phyloP scores from a whole-genome alignment of 805 yeast species.

The Lachancea quebecensis region DNA sequence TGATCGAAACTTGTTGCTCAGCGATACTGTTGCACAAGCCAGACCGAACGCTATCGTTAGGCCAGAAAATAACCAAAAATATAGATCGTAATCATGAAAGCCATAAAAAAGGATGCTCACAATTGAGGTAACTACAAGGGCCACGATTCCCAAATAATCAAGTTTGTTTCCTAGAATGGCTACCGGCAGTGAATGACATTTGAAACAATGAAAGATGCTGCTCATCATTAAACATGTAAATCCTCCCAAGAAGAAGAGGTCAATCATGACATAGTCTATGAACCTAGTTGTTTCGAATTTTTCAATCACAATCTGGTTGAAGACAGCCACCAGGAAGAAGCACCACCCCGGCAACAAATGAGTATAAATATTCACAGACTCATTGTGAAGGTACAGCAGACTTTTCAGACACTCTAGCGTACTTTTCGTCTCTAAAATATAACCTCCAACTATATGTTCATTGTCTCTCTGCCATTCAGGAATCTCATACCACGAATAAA shows the following conservation, averaged over 20 bases:
- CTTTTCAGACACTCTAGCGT: constrained; percentile 40
- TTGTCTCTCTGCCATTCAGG: constrained; percentile 74
- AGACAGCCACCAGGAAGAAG: constrained; percentile 17
- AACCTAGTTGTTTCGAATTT: constrained; percentile 37
- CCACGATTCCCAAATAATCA: constrained; percentile 69
- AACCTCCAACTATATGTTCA: constrained; percentile 55
- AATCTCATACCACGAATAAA: constrained; percentile 40
- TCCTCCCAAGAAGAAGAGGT: constrained; percentile 44
- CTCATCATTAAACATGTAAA: constrained; percentile 55
- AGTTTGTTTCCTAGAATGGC: constrained; percentile 58
- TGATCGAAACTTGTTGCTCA: constrained; percentile 59
- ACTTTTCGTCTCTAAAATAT: constrained; percentile 50
- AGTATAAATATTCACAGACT: constrained; percentile 63
- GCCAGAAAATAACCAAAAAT: constrained; percentile 34
- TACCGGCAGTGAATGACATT: constrained; percentile 53
- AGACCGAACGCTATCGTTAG: constrained; percentile 51
- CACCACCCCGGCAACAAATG: constrained; percentile 44
- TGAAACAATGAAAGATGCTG: constrained; percentile 58
- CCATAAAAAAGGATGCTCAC: constrained; percentile 44
- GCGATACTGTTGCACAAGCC: constrained; percentile 55
- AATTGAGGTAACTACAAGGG: constrained; percentile 58
- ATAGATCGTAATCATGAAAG: constrained; percentile 37
- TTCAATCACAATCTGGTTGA: constrained; percentile 30
- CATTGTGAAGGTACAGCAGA: constrained; percentile 58
- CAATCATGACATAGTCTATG: constrained; percentile 34